These are phyloP conservation scores for Pulicaria dysenterica DNA, from an alignment of 129 eudicot genomes.

Conservation along the genomic window DNA sequence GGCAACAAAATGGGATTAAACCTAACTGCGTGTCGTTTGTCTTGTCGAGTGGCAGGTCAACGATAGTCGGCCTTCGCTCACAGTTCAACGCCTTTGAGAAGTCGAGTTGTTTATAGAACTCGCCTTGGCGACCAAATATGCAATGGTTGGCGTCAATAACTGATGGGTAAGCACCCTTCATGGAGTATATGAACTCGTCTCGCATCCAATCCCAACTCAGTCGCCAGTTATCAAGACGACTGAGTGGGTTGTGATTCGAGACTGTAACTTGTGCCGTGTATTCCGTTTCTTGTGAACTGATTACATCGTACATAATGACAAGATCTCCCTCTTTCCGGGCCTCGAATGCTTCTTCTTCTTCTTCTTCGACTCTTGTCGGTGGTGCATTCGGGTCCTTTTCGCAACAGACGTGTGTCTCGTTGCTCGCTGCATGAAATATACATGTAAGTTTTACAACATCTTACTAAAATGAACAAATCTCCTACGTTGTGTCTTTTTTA, in stretches of 20 bases:
- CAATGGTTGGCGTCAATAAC: slow-evolving; percentile 52
- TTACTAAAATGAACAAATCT: not conserved
- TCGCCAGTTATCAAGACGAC: slow-evolving; percentile 62
- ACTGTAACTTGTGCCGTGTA: slow-evolving; percentile 65
- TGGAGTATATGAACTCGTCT: slow-evolving; percentile 61
- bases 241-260: slow-evolving; percentile 52
- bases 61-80: slow-evolving; percentile 58
- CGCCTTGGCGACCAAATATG: slow-evolving; percentile 63
- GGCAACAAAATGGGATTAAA: slow-evolving; percentile 65
- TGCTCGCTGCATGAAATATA: slow-evolving; percentile 38
- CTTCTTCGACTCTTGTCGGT: slow-evolving; percentile 24
- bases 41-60: slow-evolving; percentile 63
- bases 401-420: slow-evolving; percentile 53
- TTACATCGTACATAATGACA: slow-evolving; percentile 57
- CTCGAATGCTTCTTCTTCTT: slow-evolving; percentile 34
- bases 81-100: slow-evolving; percentile 59
- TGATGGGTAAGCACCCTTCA: slow-evolving; percentile 70
- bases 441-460: not conserved
- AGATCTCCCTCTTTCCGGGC: slow-evolving; percentile 64
- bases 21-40: slow-evolving; percentile 57
- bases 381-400: slow-evolving; percentile 43
- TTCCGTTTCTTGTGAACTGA: slow-evolving; percentile 44
- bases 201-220: slow-evolving; percentile 77
- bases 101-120: slow-evolving; percentile 49
- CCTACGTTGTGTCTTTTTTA: too few relatives aligned